Evolutionary conservation across 805 yeast species (phyloP).

Genomic region (Yamadazyma sp.): DNA sequence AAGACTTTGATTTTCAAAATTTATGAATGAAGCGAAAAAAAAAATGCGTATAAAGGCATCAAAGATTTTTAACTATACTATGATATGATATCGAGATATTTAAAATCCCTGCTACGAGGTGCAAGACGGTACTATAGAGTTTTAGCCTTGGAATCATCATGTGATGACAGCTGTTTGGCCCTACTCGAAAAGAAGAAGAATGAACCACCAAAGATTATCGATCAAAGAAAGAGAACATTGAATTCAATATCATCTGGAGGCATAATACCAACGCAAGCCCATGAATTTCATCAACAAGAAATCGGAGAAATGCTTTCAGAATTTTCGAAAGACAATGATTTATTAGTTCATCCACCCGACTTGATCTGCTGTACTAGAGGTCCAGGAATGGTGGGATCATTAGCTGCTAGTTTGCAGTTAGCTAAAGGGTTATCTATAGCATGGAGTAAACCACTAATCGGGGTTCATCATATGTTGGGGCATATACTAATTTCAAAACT

Average conservation of each 20-base stretch:
- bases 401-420: slow-evolving; percentile 75
- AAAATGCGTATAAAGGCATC: background rate
- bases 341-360: slow-evolving; percentile 50
- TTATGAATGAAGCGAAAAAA: background rate
- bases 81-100: background rate
- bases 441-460: slow-evolving; percentile 73
- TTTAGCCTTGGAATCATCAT: slow-evolving; percentile 86
- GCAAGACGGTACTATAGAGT: slow-evolving; percentile 47
- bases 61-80: background rate
- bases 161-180: slow-evolving; percentile 94
- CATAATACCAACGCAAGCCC: slow-evolving; percentile 82
- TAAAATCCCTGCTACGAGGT: background rate
- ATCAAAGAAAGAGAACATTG: slow-evolving; percentile 62
- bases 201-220: slow-evolving; percentile 44
- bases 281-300: slow-evolving; percentile 65
- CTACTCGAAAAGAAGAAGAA: slow-evolving; percentile 51
- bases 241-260: slow-evolving; percentile 74
- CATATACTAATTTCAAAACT: slow-evolving; percentile 61
- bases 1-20: no score
- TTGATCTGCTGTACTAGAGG: slow-evolving; percentile 89
- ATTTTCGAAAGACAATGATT: slow-evolving; percentile 36
- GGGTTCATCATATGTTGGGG: slow-evolving; percentile 96
- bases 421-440: slow-evolving; percentile 85
- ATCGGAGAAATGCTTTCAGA: slow-evolving; percentile 51
- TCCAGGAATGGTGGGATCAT: slow-evolving; percentile 93